Conservation (phyloP, 805 yeast species). For the Ogataea pini region DNA sequence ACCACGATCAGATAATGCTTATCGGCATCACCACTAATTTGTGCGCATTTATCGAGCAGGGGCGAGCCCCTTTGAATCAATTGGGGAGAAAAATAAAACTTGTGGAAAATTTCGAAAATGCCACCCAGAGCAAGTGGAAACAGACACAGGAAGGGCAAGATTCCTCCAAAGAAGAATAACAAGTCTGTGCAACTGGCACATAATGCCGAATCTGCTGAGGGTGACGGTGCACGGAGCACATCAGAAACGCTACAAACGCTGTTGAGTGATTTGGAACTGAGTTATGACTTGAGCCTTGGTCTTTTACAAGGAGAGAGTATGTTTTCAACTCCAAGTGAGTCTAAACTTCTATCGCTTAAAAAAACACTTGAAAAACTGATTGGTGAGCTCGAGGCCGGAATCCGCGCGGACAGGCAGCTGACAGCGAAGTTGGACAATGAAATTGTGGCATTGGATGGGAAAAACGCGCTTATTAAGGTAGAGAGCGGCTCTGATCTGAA, state of each 20-base stretch:
- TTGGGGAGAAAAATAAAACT: background rate
- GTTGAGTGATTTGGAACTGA: conserved; percentile 50
- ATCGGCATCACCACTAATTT: background rate
- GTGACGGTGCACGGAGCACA: conserved; percentile 30
- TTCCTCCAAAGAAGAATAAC: conserved; percentile 25
- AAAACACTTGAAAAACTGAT: conserved; percentile 43
- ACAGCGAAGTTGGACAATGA: conserved; percentile 26
- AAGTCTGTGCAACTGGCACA: conserved; percentile 11
- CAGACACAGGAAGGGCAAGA: conserved; percentile 28
- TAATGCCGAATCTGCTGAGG: background rate
- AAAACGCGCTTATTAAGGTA: conserved; percentile 11
- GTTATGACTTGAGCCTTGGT: conserved; percentile 62
- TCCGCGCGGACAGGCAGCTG: conserved; percentile 22
- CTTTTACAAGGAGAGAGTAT: conserved; percentile 56
- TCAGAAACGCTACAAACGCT: conserved; percentile 49
- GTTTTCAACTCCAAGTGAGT: conserved; percentile 36
- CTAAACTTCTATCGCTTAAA: conserved; percentile 22
- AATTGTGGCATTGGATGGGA: conserved; percentile 9
- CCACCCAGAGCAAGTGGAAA: conserved; percentile 26
- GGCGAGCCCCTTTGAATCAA: background rate
- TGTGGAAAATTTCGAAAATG: conserved; percentile 13
- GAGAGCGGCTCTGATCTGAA: conserved; percentile 12
- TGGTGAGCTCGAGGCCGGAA: conserved; percentile 40
- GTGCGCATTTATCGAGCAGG: background rate
- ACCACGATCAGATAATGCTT: background rate